Conservation (phyloP, 2,329 filamentous ascomycete species). For the Calonectria pteridis region DNA sequence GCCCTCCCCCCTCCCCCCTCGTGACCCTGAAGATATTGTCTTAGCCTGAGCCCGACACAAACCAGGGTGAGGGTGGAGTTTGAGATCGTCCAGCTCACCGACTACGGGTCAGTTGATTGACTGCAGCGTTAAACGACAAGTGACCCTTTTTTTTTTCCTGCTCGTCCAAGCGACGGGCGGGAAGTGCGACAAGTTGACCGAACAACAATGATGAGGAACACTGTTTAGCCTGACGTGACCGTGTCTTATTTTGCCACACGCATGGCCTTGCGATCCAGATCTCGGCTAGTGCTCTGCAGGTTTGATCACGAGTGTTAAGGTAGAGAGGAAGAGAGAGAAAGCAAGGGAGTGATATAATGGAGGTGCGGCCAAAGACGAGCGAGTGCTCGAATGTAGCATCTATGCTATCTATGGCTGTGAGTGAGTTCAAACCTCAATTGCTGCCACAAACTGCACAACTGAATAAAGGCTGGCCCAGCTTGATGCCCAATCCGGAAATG, state of each 20-base stretch:
- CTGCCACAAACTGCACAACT: neutral
- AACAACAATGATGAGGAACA: neutral
- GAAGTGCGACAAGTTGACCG: neutral
- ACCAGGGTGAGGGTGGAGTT: neutral
- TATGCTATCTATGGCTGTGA: neutral
- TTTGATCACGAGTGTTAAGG: neutral
- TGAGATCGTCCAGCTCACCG: neutral
- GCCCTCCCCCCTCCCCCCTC: too few species aligned
- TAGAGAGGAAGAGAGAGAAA: neutral
- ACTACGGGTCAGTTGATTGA: neutral
- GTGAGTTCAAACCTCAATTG: neutral
- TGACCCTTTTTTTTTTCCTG: neutral
- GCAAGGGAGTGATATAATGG: neutral
- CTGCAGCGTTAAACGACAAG: neutral
- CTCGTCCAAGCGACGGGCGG: neutral
- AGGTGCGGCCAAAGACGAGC: neutral
- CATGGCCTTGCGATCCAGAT: neutral
- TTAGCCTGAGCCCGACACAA: neutral
- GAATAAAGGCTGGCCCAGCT: neutral
- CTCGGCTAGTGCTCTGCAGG: neutral
- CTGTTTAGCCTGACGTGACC: neutral
- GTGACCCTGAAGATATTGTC: conserved; percentile 7
- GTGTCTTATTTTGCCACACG: neutral
- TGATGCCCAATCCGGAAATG: neutral
- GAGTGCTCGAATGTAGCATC: neutral